Evolutionary conservation across 2,329 filamentous ascomycete species (phyloP), one percentile per base, ranked within the genome.

Genomic region (Bipolaris sorokiniana): DNA sequence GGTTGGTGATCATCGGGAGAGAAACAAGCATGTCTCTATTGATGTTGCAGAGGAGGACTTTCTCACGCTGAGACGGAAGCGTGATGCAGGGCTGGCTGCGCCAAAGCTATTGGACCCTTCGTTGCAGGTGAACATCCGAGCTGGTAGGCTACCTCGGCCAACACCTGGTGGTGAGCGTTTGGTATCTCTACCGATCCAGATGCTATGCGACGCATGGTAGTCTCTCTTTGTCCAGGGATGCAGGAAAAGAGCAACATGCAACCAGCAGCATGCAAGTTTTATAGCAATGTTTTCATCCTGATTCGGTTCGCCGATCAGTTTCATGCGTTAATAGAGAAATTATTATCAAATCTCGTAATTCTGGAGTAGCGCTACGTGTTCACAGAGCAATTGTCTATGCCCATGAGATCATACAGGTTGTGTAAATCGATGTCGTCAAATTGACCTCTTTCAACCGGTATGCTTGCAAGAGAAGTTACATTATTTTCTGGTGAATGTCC

Each of bases 41-140:
- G 64, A 62, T 9, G 58, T 68, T 3, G 47, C 46, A 7, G 63
- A 73, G 56, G 65, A 72, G 1, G 68, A 75, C 0, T 79, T 79
- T 56, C 68, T 78, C 1, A 33, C 49, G 10, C 58, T 65, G 64
- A 67, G 77, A 3, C 58, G 37, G n/a, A 60, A 74, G 37, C 61
- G 73, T 6, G 77, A 79, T 61, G 45, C 44, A 6, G 55, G 18
- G 0, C 49, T 79, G 33, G 58, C 53, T 5, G 72, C 68, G 31
- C 77, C 76, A 2, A 72, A 60, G 36, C 51, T 80, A 53, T 49
- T 79, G 33, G 69, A 77, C 53, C 75, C 71, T 42, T 71, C 75
- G 1, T 54, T 79, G 64, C 77, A 79, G 62, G 58, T 79, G 7
- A 79, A 79, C 53, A 67, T 79, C 37, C 71, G 76, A n/a, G 77